A percentile compares a stretch with the other conserved stretches of the same genome.
Evolutionary conservation across 169 alveolate genomes (phyloP).

Genomic region (Plasmodium gonderi): DNA sequence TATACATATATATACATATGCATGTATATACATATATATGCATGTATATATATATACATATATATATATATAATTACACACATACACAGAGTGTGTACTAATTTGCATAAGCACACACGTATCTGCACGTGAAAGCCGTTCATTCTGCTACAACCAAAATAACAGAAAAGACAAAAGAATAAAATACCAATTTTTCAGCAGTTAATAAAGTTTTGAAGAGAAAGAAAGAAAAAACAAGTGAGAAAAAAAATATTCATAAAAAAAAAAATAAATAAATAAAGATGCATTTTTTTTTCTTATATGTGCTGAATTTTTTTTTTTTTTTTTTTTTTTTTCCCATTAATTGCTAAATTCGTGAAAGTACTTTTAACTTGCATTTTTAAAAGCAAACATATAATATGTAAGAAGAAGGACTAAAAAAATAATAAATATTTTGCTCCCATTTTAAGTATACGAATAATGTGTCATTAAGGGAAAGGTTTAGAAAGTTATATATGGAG

Average conservation of each 20-base stretch:
- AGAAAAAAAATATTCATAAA: not conserved
- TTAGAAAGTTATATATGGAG: not conserved
- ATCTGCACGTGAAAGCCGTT: not conserved
- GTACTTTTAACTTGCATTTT: slow-evolving; percentile 25
- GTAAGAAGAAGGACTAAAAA: not conserved
- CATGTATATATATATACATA: not conserved
- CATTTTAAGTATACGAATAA: not conserved
- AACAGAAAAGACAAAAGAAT: not conserved
- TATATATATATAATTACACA: not conserved
- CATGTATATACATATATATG: not conserved
- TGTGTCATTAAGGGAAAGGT: not conserved
- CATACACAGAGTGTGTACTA: not conserved
- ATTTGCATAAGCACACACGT: not conserved
- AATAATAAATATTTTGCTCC: not conserved
- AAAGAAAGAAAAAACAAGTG: slow-evolving; percentile 1
- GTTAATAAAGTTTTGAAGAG: not conserved
- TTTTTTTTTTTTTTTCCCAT: slow-evolving; percentile 24
- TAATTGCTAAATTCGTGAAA: not conserved
- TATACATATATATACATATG: not conserved
- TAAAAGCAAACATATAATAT: not conserved
- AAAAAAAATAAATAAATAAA: not conserved
- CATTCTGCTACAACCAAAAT: not conserved
- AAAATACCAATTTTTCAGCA: not conserved
- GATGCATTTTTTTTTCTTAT: not conserved
- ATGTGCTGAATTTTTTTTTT: not conserved